phyloP scores from a whole-genome alignment of 129 eudicot genomes.

The Gnaphalium uliginosum region DNA sequence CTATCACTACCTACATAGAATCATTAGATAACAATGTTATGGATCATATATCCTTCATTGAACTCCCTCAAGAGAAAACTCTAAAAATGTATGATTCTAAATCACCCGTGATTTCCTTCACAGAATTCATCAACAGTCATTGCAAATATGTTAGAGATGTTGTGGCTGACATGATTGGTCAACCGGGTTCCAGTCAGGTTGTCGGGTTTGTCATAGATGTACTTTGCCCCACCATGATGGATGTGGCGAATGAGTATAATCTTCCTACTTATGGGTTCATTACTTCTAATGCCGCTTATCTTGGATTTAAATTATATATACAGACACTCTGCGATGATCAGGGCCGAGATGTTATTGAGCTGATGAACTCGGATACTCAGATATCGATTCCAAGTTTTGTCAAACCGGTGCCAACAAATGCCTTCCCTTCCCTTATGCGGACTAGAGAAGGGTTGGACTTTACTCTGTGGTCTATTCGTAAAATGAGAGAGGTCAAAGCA shows the following conservation, averaged over 20 bases:
- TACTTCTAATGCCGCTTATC: slow-evolving; percentile 29
- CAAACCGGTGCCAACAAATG: slow-evolving; percentile 21
- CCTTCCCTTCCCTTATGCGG: slow-evolving; percentile 10
- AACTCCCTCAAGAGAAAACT: slow-evolving; percentile 21
- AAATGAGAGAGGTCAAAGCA: slow-evolving; percentile 9
- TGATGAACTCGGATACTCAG: slow-evolving; percentile 9
- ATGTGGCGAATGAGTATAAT: slow-evolving; percentile 27
- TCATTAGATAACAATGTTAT: slow-evolving; percentile 5
- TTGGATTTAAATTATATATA: slow-evolving; percentile 7
- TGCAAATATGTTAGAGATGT: slow-evolving; percentile 2
- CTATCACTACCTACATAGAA: slow-evolving; percentile 10
- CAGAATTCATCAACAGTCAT: background rate
- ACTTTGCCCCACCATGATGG: slow-evolving; percentile 19
- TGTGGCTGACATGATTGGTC: background rate
- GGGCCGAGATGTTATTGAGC: background rate
- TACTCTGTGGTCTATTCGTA: background rate
- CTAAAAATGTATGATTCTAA: background rate
- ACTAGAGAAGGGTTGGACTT: slow-evolving; percentile 13
- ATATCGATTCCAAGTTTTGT: slow-evolving; percentile 14
- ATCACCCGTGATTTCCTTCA: background rate
- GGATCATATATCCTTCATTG: slow-evolving; percentile 1
- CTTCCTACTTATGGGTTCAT: slow-evolving; percentile 11
- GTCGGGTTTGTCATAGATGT: slow-evolving; percentile 22
- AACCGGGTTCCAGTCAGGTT: background rate
- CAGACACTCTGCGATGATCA: slow-evolving; percentile 3